phyloP scores from a whole-genome alignment of 192 early-diverging fungal genomes.

The Linnemannia elongata region DNA sequence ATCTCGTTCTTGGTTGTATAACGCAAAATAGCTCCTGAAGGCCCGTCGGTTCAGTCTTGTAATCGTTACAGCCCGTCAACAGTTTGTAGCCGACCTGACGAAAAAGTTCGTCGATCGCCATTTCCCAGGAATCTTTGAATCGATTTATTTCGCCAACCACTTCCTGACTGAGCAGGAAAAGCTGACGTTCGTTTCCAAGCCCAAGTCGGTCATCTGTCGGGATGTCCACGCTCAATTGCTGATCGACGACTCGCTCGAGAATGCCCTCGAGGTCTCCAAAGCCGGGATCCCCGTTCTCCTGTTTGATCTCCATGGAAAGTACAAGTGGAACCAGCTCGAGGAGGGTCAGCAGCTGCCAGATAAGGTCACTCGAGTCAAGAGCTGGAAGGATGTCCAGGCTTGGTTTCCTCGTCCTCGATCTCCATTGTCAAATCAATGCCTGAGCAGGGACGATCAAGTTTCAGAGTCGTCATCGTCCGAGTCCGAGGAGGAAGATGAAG shows the following conservation, averaged over 20 bases:
- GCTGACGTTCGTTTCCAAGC: conserved; percentile 64
- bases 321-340: conserved; percentile 61
- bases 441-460: conserved; percentile 36
- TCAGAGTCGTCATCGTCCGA: conserved; percentile 11
- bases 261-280: conserved; percentile 65
- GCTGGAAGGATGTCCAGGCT: conserved; percentile 65
- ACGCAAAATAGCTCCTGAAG: conserved; percentile 54
- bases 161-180: conserved; percentile 66
- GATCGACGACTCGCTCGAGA: conserved; percentile 69
- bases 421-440: conserved; percentile 50
- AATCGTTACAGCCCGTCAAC: conserved; percentile 71
- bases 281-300: conserved; percentile 66
- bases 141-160: conserved; percentile 74
- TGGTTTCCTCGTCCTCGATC: conserved; percentile 64
- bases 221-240: conserved; percentile 70
- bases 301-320: conserved; percentile 68
- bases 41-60: conserved; percentile 65
- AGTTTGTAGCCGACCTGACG: conserved; percentile 68
- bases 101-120: conserved; percentile 69
- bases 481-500: conserved; percentile 36
- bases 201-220: conserved; percentile 67
- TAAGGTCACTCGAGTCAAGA: conserved; percentile 63
- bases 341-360: conserved; percentile 51
- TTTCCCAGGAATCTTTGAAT: conserved; percentile 72
- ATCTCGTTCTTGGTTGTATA: background rate